A percentile compares a stretch with the other conserved stretches of the same genome.
phyloP scores from a whole-genome alignment of 2,329 filamentous ascomycete genomes.

The Neophaeococcomyces mojaviensis region DNA sequence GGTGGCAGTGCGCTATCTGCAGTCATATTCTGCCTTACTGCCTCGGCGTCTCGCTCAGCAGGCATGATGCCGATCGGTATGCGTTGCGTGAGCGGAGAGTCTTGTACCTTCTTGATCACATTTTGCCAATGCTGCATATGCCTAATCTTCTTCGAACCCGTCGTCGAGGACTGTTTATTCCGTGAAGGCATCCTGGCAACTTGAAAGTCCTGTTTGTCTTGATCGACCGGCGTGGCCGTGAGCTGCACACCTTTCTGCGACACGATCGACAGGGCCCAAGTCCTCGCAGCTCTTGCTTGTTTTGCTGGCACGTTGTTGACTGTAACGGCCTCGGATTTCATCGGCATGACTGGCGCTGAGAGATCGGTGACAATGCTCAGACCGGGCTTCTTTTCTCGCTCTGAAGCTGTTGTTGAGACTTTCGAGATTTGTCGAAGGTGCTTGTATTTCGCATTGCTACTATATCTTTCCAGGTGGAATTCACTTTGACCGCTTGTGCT shows the following conservation, averaged over 20 bases:
- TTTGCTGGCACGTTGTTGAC: conserved; percentile 19
- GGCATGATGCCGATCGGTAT: conserved; percentile 41
- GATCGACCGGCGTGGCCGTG: background rate
- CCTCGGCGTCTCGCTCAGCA: conserved; percentile 28
- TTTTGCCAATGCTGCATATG: conserved; percentile 9
- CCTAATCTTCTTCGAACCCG: conserved; percentile 19
- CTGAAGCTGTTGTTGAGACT: background rate
- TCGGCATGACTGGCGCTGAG: conserved; percentile 13
- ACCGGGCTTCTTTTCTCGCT: conserved; percentile 24
- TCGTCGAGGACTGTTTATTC: conserved; percentile 9
- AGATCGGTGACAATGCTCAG: conserved; percentile 39
- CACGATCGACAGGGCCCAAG: conserved; percentile 4
- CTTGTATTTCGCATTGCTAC: conserved; percentile 9
- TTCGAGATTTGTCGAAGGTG: background rate
- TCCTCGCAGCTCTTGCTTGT: conserved; percentile 13
- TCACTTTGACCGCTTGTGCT: conserved; percentile 19
- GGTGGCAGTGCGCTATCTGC: conserved; percentile 26
- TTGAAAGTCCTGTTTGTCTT: background rate
- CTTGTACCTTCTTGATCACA: conserved; percentile 20
- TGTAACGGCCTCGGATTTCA: conserved; percentile 13
- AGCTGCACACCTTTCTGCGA: conserved; percentile 2
- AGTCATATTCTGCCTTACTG: conserved; percentile 12
- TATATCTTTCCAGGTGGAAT: conserved; percentile 23
- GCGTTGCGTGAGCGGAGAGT: conserved; percentile 39
- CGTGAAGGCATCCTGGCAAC: background rate